A percentile compares a stretch with the other conserved stretches of the same genome.
Conservation (phyloP, 345 rosid species). For the Leavenworthia alabamica region DNA sequence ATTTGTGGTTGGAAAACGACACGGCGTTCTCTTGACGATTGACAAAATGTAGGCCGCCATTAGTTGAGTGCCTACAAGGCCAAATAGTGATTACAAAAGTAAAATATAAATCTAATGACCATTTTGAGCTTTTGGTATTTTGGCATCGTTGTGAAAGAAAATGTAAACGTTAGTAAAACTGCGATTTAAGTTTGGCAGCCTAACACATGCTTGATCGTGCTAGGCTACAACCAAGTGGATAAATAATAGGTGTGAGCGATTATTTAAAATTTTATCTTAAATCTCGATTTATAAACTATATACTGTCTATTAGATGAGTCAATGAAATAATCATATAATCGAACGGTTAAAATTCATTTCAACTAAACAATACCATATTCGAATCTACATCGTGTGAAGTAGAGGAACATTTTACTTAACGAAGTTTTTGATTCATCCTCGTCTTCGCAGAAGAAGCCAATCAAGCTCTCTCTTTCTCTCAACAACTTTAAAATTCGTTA, state of each 20-base stretch:
- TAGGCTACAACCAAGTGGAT: neutral
- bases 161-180: no score
- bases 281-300: neutral
- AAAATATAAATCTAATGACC: no score
- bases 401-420: conserved; percentile 15
- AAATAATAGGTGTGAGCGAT: neutral
- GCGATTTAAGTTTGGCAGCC: no score
- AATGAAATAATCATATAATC: no score
- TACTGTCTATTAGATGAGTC: conserved; percentile 9
- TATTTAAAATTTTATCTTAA: neutral
- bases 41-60: no score
- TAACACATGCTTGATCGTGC: conserved; percentile 19
- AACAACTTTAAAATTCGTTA: conserved; percentile 22
- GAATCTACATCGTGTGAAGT: conserved; percentile 10
- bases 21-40: neutral
- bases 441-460: no score
- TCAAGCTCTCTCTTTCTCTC: conserved; percentile 3
- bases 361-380: neutral
- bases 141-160: no score
- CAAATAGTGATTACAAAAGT: no score
- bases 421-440: conserved; percentile 15
- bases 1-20: neutral
- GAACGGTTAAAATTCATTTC: neutral
- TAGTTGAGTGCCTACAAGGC: no score
- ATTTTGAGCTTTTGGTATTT: no score